Evolutionary conservation across 2,329 filamentous ascomycete genomes (phyloP), one percentile per base, ranked within the genome.

Genomic region (Lachnellula occidentalis): DNA sequence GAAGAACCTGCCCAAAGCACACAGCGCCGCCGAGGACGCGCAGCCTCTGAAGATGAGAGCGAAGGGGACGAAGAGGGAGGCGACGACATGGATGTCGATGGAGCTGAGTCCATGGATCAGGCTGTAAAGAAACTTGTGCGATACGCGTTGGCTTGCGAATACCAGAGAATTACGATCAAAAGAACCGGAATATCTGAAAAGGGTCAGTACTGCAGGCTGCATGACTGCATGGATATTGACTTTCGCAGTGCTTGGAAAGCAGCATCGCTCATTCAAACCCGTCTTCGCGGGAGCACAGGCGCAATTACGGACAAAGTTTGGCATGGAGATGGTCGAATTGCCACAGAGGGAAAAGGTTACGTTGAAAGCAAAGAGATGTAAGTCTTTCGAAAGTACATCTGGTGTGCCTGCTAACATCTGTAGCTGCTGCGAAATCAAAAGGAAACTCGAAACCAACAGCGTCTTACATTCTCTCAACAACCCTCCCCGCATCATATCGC

Each of bases 301-400:
- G 34, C 81, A 88, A 61, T 74, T 99, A 37, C 76, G 78, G 47
- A 73, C 74, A 2, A 79, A 85, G 1, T 97, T 96, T 72, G 94
- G 94, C n/a, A 96, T 97, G 91, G 81, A 92, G 69, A 81, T 99
- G 78, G 78, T 83, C 4, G 92, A 96, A 72, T 76, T 97, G 48
- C 91, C 94, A 0, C 76, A 80, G 1, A 82, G 81, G 65, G 92
- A 96, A 66, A 95, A 91, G 70, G 79, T 88, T 48, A 90, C 90
- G 0, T 72, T 96, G 34, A 84, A 83, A 56, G 88, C 95, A 67
- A 82, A 90, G 64, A 85, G 88, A 77, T 88, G 87, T 85, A 73
- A 57, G 73, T 66, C n/a, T 19, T 27, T 34, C 4, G 2, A 4
- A 41, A 17, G 34, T 17, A 21, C 31, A 9, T 56, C 15, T 47